Evolutionary conservation across 352 stramenopile species (phyloP), one percentile per base, ranked within the genome.

Genomic region (Phytopythium oedochilum): DNA sequence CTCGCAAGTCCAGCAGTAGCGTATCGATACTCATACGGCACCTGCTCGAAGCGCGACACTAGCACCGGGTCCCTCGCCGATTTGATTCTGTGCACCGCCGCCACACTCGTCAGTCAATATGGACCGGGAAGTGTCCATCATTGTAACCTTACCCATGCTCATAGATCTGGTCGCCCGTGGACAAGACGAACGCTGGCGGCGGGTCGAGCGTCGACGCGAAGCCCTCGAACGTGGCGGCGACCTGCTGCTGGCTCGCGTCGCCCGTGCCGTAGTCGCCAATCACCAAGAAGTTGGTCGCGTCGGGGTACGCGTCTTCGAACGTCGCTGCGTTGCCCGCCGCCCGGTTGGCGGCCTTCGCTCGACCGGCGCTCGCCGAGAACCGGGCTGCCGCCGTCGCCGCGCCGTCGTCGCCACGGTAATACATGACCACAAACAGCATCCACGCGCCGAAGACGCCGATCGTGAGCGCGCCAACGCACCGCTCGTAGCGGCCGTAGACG

Each of bases 121-220:
- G 5, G 5, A 32, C 29, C 29, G 9, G 5, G n/a, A n/a, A n/a
- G n/a, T n/a, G n/a, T n/a, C n/a, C n/a, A n/a, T n/a, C n/a, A n/a
- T n/a, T n/a, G n/a, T n/a, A n/a, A n/a, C n/a, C n/a, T n/a, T 43
- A 94, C 83, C 85, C 85, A 52, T 91, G 78, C 18, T 88, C 76
- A 55, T 95, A 95, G 58, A 95, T 86, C 54, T 95, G 85, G 50
- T 95, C 85, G 40, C 85, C 85, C 9, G 83, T 92, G 0, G 85
- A 92, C 28, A 95, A 34, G 40, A 95, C 75, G 57, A 95, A 95
- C 5, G 82, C 64, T 17, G 83, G 80, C 18, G 69, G 61, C 9
- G 83, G 83, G 20, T 88, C 58, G 47, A 92, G 70, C 34, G 66
- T 67, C 1, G 64, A 63, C 6, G 67, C 78, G 59, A 86, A 85